Evolutionary conservation across 371 early-diverging fungal species (phyloP), one percentile per base, ranked within the genome.

Genomic region (Batrachochytrium dendrobatidis): DNA sequence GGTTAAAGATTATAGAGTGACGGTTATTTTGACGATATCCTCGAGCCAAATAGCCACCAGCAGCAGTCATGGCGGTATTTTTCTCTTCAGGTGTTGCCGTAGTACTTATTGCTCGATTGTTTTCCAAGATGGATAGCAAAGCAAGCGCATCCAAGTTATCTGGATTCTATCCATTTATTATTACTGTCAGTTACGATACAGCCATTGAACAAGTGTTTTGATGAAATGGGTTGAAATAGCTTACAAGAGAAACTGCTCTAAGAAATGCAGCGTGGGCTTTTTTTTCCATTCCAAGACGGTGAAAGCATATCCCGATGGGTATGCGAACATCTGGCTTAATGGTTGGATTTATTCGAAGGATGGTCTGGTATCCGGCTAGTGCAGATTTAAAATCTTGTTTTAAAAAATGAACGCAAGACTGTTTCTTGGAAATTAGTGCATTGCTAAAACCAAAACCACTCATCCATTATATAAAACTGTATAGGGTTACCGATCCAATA

Each of bases 271-370:
- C 59, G 28, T 81, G 75, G 1, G 96, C 91, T 50, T 86, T 76
- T 1, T 69, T 70, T 8, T 62, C 39, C 82, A 86, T 86, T 1
- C 84, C 85, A 17, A 93, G 76, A 48, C 82, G 82, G 53, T 83
- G 77, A 72, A 84, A 90, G 63, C 94, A 93, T 50, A 90, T 73
- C 3, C 91, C 94, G 63, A 95, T 90, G 22, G 90, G 85, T n/a
- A 92, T 64, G 18, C 94, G 84, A 39, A 87, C 83, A 58, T 93
- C 90, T 3, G 87, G 87, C 58, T 72, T 43, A 65, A 79, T 62
- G 57, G 76, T 66, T 22, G 86, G 82, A 52, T 71, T 33, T 59
- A 83, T 58, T 24, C 55, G 68, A 8, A 92, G 74, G 0, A 89
- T 83, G n/a, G 71, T 77, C 62, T 93, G 93, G 62, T 90, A 95